A percentile compares a stretch with the other conserved stretches of the same genome.
Evolutionary conservation across 495 filamentous ascomycete genomes (phyloP).

Genomic region (Oleoguttula mirabilis): DNA sequence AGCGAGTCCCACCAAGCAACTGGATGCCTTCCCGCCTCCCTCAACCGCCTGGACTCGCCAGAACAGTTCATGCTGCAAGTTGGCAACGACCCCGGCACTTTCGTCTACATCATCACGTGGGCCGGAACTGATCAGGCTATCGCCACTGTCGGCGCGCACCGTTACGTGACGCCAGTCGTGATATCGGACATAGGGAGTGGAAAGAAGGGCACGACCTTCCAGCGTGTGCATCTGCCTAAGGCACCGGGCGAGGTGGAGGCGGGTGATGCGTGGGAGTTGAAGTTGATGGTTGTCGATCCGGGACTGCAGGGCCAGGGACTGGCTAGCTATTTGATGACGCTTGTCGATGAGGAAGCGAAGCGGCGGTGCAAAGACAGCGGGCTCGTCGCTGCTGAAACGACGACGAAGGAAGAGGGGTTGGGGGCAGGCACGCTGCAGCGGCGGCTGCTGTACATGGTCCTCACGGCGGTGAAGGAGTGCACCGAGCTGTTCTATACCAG

Average conservation of each 20-base stretch:
- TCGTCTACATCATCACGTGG: conserved; percentile 8
- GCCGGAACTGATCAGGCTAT: conserved; percentile 2
- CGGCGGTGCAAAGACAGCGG: no score
- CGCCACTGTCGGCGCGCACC: conserved; percentile 13
- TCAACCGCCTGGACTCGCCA: neutral
- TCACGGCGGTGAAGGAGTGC: conserved; percentile 15
- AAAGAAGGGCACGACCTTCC: neutral
- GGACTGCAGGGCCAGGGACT: conserved; percentile 4
- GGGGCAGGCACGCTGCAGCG: neutral
- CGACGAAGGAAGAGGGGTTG: neutral
- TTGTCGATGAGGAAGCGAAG: conserved; percentile 9
- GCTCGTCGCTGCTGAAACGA: neutral
- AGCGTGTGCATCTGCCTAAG: conserved; percentile 1
- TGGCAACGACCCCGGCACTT: conserved; percentile 10
- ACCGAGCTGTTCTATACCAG: conserved; percentile 7
- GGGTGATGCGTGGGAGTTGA: conserved; percentile 15
- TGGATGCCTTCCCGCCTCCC: neutral
- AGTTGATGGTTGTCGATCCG: conserved; percentile 8
- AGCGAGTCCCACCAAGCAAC: neutral
- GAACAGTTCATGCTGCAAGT: conserved; percentile 6
- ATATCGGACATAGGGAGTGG: neutral
- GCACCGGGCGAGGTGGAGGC: neutral
- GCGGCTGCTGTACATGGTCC: conserved; percentile 6
- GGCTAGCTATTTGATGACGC: conserved; percentile 13
- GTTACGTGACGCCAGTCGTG: neutral